These are phyloP conservation scores for Calonectria hongkongensis DNA, from an alignment of 2,329 filamentous ascomycete genomes.

Conservation along the genomic window DNA sequence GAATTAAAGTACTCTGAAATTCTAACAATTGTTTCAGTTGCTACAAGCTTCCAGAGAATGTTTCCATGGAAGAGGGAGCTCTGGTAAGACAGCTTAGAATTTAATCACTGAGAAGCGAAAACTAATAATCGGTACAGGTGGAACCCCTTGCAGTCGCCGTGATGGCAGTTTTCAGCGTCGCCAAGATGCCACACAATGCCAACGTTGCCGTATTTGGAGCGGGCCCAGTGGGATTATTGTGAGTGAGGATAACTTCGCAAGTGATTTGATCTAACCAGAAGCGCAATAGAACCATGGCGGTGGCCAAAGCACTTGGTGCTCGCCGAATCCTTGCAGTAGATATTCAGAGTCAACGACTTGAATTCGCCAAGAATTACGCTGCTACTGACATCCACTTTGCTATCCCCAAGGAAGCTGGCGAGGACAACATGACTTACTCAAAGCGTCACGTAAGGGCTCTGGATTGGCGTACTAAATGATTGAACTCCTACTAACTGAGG, in stretches of 20 bases:
- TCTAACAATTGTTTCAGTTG: neutral
- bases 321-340: constrained; percentile 16
- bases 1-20: too few relatives aligned
- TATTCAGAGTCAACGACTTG: neutral
- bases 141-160: constrained; percentile 16
- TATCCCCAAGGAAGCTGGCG: constrained; percentile 8
- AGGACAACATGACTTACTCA: constrained; percentile 16
- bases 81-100: neutral
- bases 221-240: constrained; percentile 11
- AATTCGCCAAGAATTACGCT: constrained; percentile 11
- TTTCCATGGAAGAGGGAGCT: constrained; percentile 15
- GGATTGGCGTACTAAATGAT: neutral
- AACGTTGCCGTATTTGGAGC: constrained; percentile 3
- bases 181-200: constrained; percentile 20
- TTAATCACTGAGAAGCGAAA: too few relatives aligned
- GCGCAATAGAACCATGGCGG: constrained; percentile 2
- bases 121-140: neutral
- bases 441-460: neutral
- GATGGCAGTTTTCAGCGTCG: constrained; percentile 17
- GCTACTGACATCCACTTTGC: constrained; percentile 13
- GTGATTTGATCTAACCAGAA: neutral
- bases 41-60: constrained; percentile 14
- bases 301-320: constrained; percentile 15
- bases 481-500: neutral
- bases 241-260: neutral